phyloP scores from a whole-genome alignment of 805 yeast genomes.

The Schwanniomyces vanrijiae region DNA sequence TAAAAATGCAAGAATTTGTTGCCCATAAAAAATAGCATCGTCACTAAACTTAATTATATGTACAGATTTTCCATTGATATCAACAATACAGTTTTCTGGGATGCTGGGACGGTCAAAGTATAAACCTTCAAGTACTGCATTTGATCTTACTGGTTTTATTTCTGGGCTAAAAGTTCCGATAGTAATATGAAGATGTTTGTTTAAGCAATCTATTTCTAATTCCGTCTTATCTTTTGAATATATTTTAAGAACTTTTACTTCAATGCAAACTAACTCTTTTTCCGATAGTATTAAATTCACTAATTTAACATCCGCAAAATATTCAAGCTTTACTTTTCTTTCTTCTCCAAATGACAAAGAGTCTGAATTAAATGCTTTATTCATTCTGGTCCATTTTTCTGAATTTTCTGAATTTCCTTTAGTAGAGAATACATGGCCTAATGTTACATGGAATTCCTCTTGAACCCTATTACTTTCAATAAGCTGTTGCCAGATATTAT shows the following conservation, averaged over 20 bases:
- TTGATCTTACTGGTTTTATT: slow-evolving; percentile 55
- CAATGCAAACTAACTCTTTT: slow-evolving; percentile 51
- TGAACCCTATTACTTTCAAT: slow-evolving; percentile 42
- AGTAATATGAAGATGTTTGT: slow-evolving; percentile 61
- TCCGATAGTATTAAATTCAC: slow-evolving; percentile 48
- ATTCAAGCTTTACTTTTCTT: slow-evolving; percentile 18
- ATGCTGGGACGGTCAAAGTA: slow-evolving; percentile 6
- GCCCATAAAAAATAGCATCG: slow-evolving; percentile 6
- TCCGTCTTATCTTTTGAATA: neutral
- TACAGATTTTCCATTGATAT: slow-evolving; percentile 3
- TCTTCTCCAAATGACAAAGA: slow-evolving; percentile 4
- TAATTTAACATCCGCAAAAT: slow-evolving; percentile 41
- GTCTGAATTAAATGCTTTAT: slow-evolving; percentile 9
- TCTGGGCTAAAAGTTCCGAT: slow-evolving; percentile 54
- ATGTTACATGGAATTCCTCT: slow-evolving; percentile 63
- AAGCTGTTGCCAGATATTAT: slow-evolving; percentile 22
- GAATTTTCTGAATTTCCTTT: slow-evolving; percentile 11
- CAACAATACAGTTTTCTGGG: neutral
- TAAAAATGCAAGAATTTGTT: slow-evolving; percentile 12
- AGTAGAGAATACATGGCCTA: slow-evolving; percentile 44
- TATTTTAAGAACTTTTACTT: slow-evolving; percentile 37
- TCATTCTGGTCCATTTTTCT: slow-evolving; percentile 20
- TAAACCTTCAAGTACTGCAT: slow-evolving; percentile 17
- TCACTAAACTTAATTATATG: slow-evolving; percentile 9
- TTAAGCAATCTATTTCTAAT: slow-evolving; percentile 9